Evolutionary conservation across 208 protist genomes (phyloP).

Genomic region (Endotrypanum monterogeii): DNA sequence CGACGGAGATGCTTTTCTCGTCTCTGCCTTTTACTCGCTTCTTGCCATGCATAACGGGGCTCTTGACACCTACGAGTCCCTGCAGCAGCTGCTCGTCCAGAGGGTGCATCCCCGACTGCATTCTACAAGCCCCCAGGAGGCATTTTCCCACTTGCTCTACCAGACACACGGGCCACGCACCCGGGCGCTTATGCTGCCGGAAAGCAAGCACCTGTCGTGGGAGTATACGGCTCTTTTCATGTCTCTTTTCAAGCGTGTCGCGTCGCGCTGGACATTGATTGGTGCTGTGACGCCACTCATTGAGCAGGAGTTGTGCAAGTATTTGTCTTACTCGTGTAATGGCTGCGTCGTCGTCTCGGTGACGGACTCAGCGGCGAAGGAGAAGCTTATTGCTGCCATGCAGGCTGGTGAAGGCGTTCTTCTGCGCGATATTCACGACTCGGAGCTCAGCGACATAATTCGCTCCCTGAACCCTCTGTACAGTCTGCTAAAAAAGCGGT

Average conservation of each 20-base stretch:
- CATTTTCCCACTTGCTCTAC: constrained; percentile 48
- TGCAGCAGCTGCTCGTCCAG: constrained; percentile 20
- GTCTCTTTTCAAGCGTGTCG: constrained; percentile 42
- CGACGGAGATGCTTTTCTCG: constrained; percentile 62
- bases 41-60: constrained; percentile 37
- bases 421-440: constrained; percentile 58
- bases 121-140: constrained; percentile 11
- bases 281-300: constrained; percentile 53
- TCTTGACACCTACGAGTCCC: not conserved
- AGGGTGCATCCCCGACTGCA: constrained; percentile 14
- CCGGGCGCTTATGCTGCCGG: constrained; percentile 41
- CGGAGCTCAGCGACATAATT: constrained; percentile 29
- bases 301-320: constrained; percentile 48
- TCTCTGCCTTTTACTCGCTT: constrained; percentile 65
- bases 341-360: constrained; percentile 62
- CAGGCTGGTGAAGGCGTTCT: constrained; percentile 63
- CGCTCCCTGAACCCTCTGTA: constrained; percentile 31
- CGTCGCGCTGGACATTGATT: constrained; percentile 64
- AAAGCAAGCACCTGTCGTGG: constrained; percentile 21
- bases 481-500: constrained; percentile 22
- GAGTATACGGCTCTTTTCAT: constrained; percentile 29
- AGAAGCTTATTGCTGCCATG: constrained; percentile 55
- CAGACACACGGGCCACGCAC: constrained; percentile 44
- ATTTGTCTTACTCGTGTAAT: constrained; percentile 45
- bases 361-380: constrained; percentile 33